Percentiles rank a stretch among this genome's conserved stretches.
Evolutionary conservation across 2,329 filamentous ascomycete genomes (phyloP).

Genomic region (Diplodia scrobiculata): DNA sequence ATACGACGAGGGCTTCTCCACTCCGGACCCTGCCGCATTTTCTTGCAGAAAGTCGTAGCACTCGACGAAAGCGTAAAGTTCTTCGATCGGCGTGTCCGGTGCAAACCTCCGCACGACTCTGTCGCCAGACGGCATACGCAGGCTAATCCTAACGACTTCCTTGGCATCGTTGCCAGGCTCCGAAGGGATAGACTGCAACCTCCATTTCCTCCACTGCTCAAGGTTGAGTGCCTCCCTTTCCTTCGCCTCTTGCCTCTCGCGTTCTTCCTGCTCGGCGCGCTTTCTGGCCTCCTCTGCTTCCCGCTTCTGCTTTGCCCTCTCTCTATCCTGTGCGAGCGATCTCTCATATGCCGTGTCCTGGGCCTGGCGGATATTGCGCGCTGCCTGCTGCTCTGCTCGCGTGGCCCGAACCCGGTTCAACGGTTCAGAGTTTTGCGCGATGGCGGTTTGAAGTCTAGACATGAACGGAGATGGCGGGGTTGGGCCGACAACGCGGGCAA

Average conservation of each 20-base stretch:
- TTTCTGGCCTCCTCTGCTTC: conserved; percentile 71
- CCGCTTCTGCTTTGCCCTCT: conserved; percentile 72
- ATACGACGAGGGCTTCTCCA: conserved; percentile 65
- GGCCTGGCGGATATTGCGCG: conserved; percentile 78
- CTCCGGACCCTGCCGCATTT: conserved; percentile 42
- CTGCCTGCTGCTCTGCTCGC: conserved; percentile 75
- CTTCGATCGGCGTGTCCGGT: conserved; percentile 71
- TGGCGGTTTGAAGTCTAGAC: conserved; percentile 70
- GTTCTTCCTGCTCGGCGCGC: conserved; percentile 66
- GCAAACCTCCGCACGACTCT: conserved; percentile 76
- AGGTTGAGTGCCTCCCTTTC: conserved; percentile 59
- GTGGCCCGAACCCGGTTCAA: conserved; percentile 74
- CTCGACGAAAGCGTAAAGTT: conserved; percentile 94
- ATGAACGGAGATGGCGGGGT: conserved; percentile 71
- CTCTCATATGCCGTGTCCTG: conserved; percentile 94
- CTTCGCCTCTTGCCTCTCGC: conserved; percentile 64
- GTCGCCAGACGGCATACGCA: conserved; percentile 66
- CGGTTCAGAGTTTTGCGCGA: conserved; percentile 74
- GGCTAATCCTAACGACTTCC: conserved; percentile 70
- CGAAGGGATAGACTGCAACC: conserved; percentile 64
- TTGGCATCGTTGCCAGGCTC: conserved; percentile 69
- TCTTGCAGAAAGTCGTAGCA: conserved; percentile 70
- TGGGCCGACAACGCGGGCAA: conserved; percentile 75
- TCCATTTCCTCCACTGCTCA: conserved; percentile 78
- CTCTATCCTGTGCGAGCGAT: conserved; percentile 82